These are phyloP conservation scores for Russula griseocarnosa DNA, from an alignment of 768 basidiomycete species.

Conservation along the genomic window DNA sequence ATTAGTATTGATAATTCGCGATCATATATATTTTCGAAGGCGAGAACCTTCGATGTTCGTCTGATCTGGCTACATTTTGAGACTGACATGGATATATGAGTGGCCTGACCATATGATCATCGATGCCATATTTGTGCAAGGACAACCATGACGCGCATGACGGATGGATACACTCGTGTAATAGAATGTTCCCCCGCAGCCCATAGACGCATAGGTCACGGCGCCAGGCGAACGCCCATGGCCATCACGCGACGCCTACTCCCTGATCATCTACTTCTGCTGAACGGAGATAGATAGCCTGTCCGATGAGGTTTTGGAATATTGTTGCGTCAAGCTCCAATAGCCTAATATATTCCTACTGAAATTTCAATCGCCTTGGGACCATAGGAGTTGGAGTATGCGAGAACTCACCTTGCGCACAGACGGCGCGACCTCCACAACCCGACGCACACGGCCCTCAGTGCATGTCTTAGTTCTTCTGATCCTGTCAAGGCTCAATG, in stretches of 20 bases:
- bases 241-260: neutral
- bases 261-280: neutral
- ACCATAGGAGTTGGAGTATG: too few species aligned
- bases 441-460: conserved; percentile 14
- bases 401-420: conserved; percentile 16
- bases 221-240: neutral
- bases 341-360: conserved; percentile 22
- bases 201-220: neutral
- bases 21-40: neutral
- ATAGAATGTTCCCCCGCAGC: neutral
- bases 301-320: conserved; percentile 20
- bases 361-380: neutral
- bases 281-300: neutral
- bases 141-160: neutral
- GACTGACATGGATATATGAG: too few species aligned
- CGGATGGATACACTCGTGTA: neutral
- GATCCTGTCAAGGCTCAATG: conserved; percentile 1
- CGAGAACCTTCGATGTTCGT: neutral
- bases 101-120: neutral
- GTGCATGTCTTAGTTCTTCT: conserved; percentile 4
- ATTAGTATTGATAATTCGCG: too few species aligned
- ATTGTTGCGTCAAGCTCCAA: conserved; percentile 14
- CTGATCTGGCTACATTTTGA: neutral
- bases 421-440: conserved; percentile 13
- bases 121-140: neutral